Conservation (phyloP, 73 alveolate species). For the Tetrahymena thermophila region DNA sequence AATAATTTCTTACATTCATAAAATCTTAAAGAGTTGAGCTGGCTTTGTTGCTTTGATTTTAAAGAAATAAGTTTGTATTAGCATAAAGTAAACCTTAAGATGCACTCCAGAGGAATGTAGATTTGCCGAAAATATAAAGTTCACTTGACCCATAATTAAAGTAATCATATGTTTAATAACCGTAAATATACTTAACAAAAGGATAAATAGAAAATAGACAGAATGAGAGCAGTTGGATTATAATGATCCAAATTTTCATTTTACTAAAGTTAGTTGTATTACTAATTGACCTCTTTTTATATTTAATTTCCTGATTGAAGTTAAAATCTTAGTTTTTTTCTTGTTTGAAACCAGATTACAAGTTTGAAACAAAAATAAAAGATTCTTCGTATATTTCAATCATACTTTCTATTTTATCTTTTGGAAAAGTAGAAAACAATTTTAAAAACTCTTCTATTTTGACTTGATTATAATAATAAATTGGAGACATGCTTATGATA, state of each 20-base stretch:
- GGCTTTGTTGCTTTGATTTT: not conserved
- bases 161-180: not conserved
- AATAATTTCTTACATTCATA: not conserved
- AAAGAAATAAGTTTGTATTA: not conserved
- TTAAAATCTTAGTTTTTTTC: not conserved
- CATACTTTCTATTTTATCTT: not conserved
- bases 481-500: not conserved
- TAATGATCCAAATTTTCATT: not conserved
- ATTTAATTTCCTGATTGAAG: not conserved
- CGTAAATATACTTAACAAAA: not conserved
- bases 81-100: not conserved
- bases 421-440: not conserved
- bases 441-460: not conserved
- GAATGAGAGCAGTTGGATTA: not conserved
- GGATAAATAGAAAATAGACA: not conserved
- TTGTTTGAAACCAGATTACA: not conserved
- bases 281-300: not conserved
- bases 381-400: not conserved
- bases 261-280: not conserved
- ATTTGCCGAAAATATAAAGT: not conserved
- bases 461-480: not conserved
- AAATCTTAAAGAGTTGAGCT: not conserved
- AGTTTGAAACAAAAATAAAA: not conserved
- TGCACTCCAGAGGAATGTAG: not conserved
- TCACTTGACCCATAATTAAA: not conserved